Base-by-base conservation (phyloP, 1,139 yeast species). In the Candida smagusa region DNA sequence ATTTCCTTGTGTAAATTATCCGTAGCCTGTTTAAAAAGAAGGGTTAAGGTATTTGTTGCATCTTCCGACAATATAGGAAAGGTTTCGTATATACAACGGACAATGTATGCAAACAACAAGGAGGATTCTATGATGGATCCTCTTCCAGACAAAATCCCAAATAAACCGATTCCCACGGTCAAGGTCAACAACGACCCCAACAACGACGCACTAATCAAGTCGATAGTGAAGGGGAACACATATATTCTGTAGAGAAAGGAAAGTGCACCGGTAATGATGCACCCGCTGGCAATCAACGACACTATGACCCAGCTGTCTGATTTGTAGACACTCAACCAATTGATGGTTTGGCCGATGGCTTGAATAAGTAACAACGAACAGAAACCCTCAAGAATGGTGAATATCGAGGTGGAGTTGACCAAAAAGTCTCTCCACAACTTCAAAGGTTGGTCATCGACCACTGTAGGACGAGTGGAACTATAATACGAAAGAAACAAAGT, bases 121-220 rank as follows among this genome's bases (percentile, higher is more conserved):
- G 96, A 85, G 25, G 90, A 78, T 60, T 92, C 98, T 41, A 89
- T 76, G 26, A 92, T 82, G n/a, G 92, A 84, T 3, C 97, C 97
- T 44, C 77, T 77, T 9, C 85, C 83, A 6, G 92, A 80, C 16
- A 86, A 73, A 30, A 92, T 88, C 1, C 97, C 98, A 59, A 77
- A 89, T 7, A 87, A 61, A 1, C 95, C 88, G 30, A 92, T 63
- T 7, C 89, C 80, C 7, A 79, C 65, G 2, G 95, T 84, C 34
- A 84, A 63, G 0, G 97, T 86, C 44, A 92, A 72, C 7, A 87
- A 79, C 2, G 90, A 85, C 6, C 97, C 97, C 43, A 92, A 72
- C 39, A 92, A 64, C 0, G 96, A 82, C 0, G 97, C 95, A 33
- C 85, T 81, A 24, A 81, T 68, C 33, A 84, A 71, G 30, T 85